Percentiles rank a stretch among this genome's conserved stretches.
Conservation (phyloP, 768 basidiomycete genomes). For the Hygrocybe punicea region DNA sequence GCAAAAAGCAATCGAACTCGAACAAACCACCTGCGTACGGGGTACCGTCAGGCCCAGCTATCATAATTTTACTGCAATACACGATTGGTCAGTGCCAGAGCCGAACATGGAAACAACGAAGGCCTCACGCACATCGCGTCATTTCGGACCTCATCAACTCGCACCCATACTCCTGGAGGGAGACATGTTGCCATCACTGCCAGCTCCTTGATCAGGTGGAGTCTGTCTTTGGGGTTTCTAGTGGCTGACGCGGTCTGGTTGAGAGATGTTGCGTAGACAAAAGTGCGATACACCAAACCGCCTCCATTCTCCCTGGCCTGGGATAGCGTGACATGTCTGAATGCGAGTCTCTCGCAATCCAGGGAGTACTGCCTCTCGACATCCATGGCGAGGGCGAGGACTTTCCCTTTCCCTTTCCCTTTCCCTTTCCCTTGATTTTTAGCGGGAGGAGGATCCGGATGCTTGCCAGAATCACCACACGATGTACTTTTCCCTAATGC, state of each 20-base stretch:
- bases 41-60: slow-evolving; percentile 54
- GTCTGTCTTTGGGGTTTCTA: slow-evolving; percentile 44
- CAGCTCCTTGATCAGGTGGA: slow-evolving; percentile 56
- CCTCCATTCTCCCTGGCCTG: slow-evolving; percentile 13
- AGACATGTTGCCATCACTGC: slow-evolving; percentile 53
- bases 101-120: slow-evolving; percentile 2
- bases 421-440: too few species aligned
- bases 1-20: slow-evolving; percentile 58
- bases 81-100: slow-evolving; percentile 8
- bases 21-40: slow-evolving; percentile 54
- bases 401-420: slow-evolving; percentile 15
- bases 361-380: slow-evolving; percentile 37
- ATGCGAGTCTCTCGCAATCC: slow-evolving; percentile 48
- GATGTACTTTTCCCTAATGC: slow-evolving; percentile 21
- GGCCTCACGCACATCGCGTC: slow-evolving; percentile 46
- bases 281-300: slow-evolving; percentile 28
- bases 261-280: slow-evolving; percentile 36
- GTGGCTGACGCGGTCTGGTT: slow-evolving; percentile 35
- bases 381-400: slow-evolving; percentile 13
- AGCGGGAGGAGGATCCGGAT: neutral
- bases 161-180: slow-evolving; percentile 55
- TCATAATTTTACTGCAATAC: slow-evolving; percentile 47
- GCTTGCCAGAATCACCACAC: neutral
- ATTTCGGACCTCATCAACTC: slow-evolving; percentile 55
- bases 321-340: slow-evolving; percentile 41